phyloP scores from a whole-genome alignment of 2,329 filamentous ascomycete species.

The Dactylonectria estremocensis region DNA sequence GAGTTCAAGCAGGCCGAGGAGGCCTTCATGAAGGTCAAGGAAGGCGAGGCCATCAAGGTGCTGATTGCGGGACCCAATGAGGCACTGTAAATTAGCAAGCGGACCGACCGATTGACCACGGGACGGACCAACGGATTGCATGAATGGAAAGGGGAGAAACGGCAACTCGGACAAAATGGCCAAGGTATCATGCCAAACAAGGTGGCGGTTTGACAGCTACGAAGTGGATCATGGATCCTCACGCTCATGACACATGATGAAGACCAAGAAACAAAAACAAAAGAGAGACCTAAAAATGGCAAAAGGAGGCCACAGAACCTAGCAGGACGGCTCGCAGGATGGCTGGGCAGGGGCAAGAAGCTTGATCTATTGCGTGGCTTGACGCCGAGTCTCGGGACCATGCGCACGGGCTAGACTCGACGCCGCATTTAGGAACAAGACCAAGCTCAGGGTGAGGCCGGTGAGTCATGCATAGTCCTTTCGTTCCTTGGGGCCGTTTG shows the following conservation, averaged over 20 bases:
- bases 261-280: too few relatives aligned
- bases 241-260: constrained; percentile 10
- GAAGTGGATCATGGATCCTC: constrained; percentile 1
- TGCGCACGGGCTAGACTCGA: not conserved
- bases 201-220: constrained; percentile 28
- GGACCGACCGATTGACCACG: too few relatives aligned
- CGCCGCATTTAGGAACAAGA: not conserved
- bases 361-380: constrained; percentile 13
- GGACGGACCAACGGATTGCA: not conserved
- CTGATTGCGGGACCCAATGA: constrained; percentile 77
- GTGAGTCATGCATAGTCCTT: too few relatives aligned
- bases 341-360: too few relatives aligned
- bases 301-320: too few relatives aligned
- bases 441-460: constrained; percentile 5
- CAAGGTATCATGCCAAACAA: constrained; percentile 15
- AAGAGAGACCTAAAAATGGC: too few relatives aligned
- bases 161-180: constrained; percentile 11
- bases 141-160: constrained; percentile 4
- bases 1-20: constrained; percentile 88
- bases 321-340: too few relatives aligned
- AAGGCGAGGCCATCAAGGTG: constrained; percentile 83
- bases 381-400: constrained; percentile 1
- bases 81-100: constrained; percentile 54
- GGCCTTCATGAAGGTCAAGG: constrained; percentile 89
- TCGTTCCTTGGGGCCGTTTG: too few relatives aligned